These are phyloP conservation scores for Dothidotthia symphoricarpi DNA, from an alignment of 2,329 filamentous ascomycete genomes.

Conservation along the genomic window DNA sequence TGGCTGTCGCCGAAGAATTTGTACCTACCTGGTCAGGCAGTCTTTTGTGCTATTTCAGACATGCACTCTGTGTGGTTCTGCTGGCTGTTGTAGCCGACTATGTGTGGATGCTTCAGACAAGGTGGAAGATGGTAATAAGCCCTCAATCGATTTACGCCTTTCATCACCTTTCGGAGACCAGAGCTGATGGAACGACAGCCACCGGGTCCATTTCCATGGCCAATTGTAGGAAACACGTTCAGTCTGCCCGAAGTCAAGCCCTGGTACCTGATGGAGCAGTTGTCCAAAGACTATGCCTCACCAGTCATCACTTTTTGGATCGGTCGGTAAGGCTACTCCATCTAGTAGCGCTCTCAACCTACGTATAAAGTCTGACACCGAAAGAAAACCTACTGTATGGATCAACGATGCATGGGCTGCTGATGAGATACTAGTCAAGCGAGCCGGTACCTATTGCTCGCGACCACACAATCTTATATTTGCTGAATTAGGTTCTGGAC, in stretches of 20 bases:
- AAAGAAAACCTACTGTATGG: constrained; percentile 41
- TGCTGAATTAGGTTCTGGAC: constrained; percentile 38
- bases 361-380: constrained; percentile 23
- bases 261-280: constrained; percentile 58
- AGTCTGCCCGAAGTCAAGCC: constrained; percentile 56
- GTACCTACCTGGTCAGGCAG: too few species aligned
- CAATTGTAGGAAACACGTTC: constrained; percentile 58
- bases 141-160: too few species aligned
- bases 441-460: constrained; percentile 53
- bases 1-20: too few species aligned
- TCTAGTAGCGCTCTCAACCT: constrained; percentile 38
- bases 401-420: constrained; percentile 50
- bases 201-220: constrained; percentile 55
- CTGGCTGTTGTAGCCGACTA: constrained; percentile 46
- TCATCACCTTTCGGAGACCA: too few species aligned
- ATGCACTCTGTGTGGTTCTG: too few species aligned
- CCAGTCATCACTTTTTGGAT: constrained; percentile 59
- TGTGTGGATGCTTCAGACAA: constrained; percentile 51
- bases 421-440: constrained; percentile 55
- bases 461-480: constrained; percentile 51
- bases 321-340: constrained; percentile 29
- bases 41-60: too few species aligned
- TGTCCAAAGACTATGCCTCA: constrained; percentile 51
- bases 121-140: constrained; percentile 51
- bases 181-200: constrained; percentile 41